Evolutionary conservation across 2,329 filamentous ascomycete genomes (phyloP).

Genomic region (Verticillium klebahnii): DNA sequence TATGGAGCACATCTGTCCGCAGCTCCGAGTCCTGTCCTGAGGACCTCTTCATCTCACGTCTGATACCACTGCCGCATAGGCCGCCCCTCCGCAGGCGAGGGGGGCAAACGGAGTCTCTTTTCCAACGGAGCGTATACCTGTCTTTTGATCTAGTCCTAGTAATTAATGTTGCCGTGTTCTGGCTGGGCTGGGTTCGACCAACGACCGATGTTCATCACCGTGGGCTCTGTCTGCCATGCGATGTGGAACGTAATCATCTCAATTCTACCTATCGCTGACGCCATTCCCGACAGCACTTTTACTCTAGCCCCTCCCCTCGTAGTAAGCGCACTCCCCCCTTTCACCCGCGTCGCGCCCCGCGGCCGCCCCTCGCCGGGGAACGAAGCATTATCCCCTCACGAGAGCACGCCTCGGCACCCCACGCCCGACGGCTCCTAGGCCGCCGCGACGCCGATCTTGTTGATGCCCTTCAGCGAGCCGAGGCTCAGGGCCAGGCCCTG

Average conservation of each 20-base stretch:
- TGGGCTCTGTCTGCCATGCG: too few species aligned
- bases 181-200: too few species aligned
- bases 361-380: not conserved
- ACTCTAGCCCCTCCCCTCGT: not conserved
- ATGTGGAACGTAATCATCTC: constrained; percentile 1
- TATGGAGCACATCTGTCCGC: not conserved
- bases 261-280: constrained; percentile 5
- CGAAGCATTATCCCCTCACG: not conserved
- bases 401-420: not conserved
- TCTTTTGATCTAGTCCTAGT: not conserved
- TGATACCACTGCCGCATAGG: not conserved
- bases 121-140: not conserved
- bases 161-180: not conserved
- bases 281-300: constrained; percentile 2
- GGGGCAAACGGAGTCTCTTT: not conserved
- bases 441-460: constrained; percentile 61
- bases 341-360: not conserved
- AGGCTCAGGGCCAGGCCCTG: constrained; percentile 92
- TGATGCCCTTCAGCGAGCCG: constrained; percentile 90
- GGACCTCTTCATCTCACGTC: not conserved
- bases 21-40: not conserved
- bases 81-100: not conserved
- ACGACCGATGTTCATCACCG: too few species aligned
- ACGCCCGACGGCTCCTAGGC: constrained; percentile 10
- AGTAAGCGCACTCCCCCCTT: not conserved